A percentile compares a stretch with the other conserved stretches of the same genome.
Evolutionary conservation across 192 early-diverging fungal species (phyloP).

Genomic region (Martensiomyces pterosporus): DNA sequence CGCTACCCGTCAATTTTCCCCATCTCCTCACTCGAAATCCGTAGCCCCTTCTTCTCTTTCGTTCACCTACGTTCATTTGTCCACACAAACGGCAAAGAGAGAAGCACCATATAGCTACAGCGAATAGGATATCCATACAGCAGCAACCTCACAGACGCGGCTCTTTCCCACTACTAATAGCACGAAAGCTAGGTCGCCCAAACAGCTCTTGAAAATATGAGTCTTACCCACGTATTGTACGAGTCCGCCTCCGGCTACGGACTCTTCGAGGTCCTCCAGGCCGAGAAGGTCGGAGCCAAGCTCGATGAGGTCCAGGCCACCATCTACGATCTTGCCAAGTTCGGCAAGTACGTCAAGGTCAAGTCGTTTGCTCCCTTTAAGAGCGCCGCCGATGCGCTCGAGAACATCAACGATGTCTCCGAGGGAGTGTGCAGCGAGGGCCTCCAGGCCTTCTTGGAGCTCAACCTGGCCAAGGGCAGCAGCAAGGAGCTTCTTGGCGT

Average conservation of each 20-base stretch:
- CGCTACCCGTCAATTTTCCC: no score
- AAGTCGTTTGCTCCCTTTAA: constrained; percentile 98
- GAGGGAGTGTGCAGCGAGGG: constrained; percentile 90
- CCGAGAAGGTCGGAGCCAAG: constrained; percentile 94
- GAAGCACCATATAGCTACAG: no score
- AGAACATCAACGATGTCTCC: constrained; percentile 97
- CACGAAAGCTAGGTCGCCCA: no score
- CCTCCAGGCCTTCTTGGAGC: constrained; percentile 91
- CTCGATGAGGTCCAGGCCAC: constrained; percentile 81
- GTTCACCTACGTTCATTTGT: no score
- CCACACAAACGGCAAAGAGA: no score
- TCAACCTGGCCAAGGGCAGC: constrained; percentile 82
- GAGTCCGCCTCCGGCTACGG: constrained; percentile 97
- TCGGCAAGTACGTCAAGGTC: constrained; percentile 86
- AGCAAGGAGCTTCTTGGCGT: constrained; percentile 82
- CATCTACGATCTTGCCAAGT: constrained; percentile 80
- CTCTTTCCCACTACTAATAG: no score
- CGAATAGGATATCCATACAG: no score
- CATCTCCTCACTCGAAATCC: no score
- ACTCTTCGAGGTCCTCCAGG: constrained; percentile 88
- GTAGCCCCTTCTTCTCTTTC: no score
- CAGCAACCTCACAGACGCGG: no score
- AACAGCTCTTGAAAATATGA: no score
- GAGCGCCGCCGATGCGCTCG: constrained; percentile 92
- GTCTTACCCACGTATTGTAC: constrained; percentile 65